Evolutionary conservation across 23 red algal species (phyloP), one percentile per base, ranked within the genome.

Genomic region (Agarophyton chilense): DNA sequence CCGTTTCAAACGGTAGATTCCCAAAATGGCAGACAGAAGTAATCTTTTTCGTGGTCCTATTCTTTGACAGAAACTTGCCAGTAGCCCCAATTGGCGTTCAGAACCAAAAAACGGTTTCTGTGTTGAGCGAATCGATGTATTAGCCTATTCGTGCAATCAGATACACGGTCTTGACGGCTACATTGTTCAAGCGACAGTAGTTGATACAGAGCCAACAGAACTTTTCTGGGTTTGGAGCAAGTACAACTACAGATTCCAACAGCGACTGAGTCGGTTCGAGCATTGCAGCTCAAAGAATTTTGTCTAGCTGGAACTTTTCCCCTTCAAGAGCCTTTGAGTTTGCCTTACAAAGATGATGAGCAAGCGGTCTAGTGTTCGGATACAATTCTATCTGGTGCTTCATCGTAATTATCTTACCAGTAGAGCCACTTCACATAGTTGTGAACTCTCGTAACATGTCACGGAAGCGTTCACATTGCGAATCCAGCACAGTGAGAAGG

Each of bases 301-400:
- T 61, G 16, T 63, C 17, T 16, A 82, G 28, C 24, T 82, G 29
- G 14, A 2, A 61, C 0, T 52, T 18, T 39, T 52, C 40, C 43
- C 0, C 55, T 63, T 2, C 47, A 24, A 22, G 7, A 52, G 34
- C 18, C 62, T 65, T 29, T 10, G 33, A 12, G 16, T 52, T 0
- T 36, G 13, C 2, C 57, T 0, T 0, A 33, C 0, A 82, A 17
- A 1, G 53, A 0, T 14, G 50, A 62, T 82, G 57, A 13, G 78
- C 35, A 42, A 61, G 26, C 0, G 78, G 78, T 9, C 45, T 45
- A 22, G 52, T 34, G 25, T 61, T 2, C 10, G 50, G 53, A 4
- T 36, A 29, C 10, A 82, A 32, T 6, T 82, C 18, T 19, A 82
- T 82, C 42, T 34, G 78, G 78, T 82, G 78, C 24, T 63, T 19